phyloP scores from a whole-genome alignment of 768 basidiomycete species.

The Tephrocybe rancida region DNA sequence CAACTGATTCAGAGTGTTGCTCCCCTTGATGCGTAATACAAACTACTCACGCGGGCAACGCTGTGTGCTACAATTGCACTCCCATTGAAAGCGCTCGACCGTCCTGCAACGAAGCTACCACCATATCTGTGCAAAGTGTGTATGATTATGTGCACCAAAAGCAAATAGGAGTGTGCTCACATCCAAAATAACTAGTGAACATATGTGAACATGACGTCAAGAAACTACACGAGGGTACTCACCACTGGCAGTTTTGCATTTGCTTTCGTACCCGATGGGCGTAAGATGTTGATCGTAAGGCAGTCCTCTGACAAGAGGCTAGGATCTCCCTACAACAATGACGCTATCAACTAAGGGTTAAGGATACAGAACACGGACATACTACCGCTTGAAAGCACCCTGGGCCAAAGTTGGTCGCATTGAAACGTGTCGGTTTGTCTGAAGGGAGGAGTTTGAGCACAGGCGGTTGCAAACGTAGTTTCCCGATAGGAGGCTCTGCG shows the following conservation, averaged over 20 bases:
- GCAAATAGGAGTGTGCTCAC: constrained; percentile 20
- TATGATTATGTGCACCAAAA: background rate
- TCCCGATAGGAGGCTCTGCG: constrained; percentile 54
- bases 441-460: constrained; percentile 41
- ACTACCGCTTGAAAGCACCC: constrained; percentile 56
- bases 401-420: constrained; percentile 41
- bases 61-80: constrained; percentile 27
- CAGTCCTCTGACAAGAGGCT: constrained; percentile 56
- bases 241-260: constrained; percentile 41
- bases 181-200: constrained; percentile 38
- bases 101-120: constrained; percentile 24
- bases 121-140: constrained; percentile 17
- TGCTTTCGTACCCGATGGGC: constrained; percentile 39
- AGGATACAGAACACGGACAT: background rate
- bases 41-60: background rate
- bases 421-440: constrained; percentile 30
- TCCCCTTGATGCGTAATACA: no score
- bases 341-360: background rate
- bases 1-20: no score
- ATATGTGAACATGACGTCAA: background rate
- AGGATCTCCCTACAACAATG: background rate
- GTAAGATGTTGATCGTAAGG: constrained; percentile 58
- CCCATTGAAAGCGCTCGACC: constrained; percentile 22
- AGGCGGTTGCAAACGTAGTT: constrained; percentile 46
- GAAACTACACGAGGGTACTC: no score